Percentiles rank a stretch among this genome's conserved stretches.
Conservation (phyloP, 345 rosid genomes). For the Ailanthus altissimus region DNA sequence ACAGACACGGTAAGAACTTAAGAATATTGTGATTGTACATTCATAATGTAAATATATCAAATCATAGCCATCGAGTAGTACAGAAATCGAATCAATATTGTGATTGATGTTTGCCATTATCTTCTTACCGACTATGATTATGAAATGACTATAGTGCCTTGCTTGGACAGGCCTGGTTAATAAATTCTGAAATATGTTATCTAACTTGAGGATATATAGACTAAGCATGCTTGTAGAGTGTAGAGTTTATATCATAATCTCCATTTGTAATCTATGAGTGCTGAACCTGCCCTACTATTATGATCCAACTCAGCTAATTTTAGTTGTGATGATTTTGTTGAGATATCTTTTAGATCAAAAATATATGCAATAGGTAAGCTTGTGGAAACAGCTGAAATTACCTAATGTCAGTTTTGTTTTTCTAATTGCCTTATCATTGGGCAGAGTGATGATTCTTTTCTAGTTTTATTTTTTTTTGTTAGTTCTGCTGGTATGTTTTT, state of each 20-base stretch:
- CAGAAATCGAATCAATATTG: not conserved
- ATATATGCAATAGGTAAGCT: not conserved
- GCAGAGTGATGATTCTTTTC: not conserved
- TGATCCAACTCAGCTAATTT: not conserved
- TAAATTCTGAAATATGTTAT: not conserved
- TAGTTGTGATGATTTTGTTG: not conserved
- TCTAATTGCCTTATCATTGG: not conserved
- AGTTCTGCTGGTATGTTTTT: not conserved
- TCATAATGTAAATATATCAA: no score
- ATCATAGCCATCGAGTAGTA: not conserved
- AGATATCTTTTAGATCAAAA: not conserved
- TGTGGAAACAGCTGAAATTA: not conserved
- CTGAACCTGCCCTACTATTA: not conserved
- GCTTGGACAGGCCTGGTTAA: no score
- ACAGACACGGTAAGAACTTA: not conserved
- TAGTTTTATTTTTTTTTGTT: not conserved
- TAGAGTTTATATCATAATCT: no score
- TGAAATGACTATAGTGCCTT: no score
- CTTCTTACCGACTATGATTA: not conserved
- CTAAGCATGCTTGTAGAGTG: not conserved
- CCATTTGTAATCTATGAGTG: not conserved
- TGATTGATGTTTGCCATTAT: no score
- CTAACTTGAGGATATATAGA: not conserved
- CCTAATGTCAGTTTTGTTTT: not conserved
- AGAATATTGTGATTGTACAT: not conserved